These are phyloP conservation scores for Cryptococcus wingfieldii DNA, from an alignment of 1,284 basidiomycete species.

Conservation along the genomic window DNA sequence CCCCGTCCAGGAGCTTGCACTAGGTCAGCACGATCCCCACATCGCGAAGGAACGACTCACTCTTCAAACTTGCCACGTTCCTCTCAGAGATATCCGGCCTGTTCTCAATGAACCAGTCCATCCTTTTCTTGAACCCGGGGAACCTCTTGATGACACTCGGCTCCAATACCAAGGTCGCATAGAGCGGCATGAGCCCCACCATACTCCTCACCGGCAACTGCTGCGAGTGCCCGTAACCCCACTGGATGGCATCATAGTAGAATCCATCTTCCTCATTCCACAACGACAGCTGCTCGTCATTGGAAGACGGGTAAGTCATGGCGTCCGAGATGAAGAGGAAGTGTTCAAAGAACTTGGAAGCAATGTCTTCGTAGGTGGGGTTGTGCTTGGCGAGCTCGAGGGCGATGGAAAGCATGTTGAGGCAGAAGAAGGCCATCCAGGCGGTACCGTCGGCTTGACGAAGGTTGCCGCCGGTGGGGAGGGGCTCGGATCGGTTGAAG, in stretches of 20 bases:
- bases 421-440: conserved; percentile 98
- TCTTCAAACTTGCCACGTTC: conserved; percentile 95
- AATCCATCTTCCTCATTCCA: conserved; percentile 97
- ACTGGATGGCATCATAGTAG: conserved; percentile 96
- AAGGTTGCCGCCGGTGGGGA: conserved; percentile 85
- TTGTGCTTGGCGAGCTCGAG: conserved; percentile 98
- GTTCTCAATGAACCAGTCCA: conserved; percentile 98
- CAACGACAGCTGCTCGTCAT: conserved; percentile 71
- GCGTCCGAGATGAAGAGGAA: conserved; percentile 96
- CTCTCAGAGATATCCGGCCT: conserved; percentile 76
- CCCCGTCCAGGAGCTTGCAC: conserved; percentile 69
- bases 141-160: conserved; percentile 81
- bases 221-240: conserved; percentile 73
- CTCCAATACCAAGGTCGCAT: conserved; percentile 89
- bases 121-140: conserved; percentile 94
- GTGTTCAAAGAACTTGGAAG: conserved; percentile 85
- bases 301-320: conserved; percentile 82
- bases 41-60: conserved; percentile 47
- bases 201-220: conserved; percentile 89
- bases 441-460: conserved; percentile 97
- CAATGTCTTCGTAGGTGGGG: conserved; percentile 95
- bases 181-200: conserved; percentile 92
- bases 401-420: conserved; percentile 97
- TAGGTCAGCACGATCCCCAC: conserved; percentile 4
- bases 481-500: conserved; percentile 94